Percentiles rank a stretch among this genome's conserved stretches.
Conservation (phyloP, 371 early-diverging fungal species). For the Gilbertella persicaria region DNA sequence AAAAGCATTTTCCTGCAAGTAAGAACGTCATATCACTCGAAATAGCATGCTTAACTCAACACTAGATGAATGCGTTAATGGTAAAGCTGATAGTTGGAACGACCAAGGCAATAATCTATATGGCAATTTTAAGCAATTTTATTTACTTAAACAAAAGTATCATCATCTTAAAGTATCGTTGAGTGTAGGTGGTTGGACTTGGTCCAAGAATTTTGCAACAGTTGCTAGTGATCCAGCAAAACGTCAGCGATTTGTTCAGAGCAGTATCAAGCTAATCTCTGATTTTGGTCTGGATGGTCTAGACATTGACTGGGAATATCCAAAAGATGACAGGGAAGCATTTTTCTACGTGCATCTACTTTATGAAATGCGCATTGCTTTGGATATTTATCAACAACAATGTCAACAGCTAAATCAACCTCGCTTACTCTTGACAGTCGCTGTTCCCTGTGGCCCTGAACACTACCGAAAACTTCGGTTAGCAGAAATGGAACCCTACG, state of each 20-base stretch:
- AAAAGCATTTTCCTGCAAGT: constrained; percentile 47
- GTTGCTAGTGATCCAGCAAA: constrained; percentile 61
- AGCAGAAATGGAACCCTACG: constrained; percentile 60
- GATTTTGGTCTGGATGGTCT: constrained; percentile 58
- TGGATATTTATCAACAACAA: constrained; percentile 54
- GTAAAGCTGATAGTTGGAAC: constrained; percentile 59
- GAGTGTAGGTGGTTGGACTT: constrained; percentile 90
- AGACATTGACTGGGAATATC: constrained; percentile 91
- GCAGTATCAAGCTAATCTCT: constrained; percentile 59
- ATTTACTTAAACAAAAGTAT: constrained; percentile 71
- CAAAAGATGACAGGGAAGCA: constrained; percentile 73
- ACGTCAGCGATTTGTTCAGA: constrained; percentile 62
- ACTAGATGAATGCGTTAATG: constrained; percentile 47
- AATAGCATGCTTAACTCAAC: not conserved
- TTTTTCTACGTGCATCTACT: constrained; percentile 74
- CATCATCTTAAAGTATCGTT: constrained; percentile 70
- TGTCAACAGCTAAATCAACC: constrained; percentile 42
- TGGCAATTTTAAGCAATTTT: constrained; percentile 82
- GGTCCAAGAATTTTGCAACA: constrained; percentile 80
- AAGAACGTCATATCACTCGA: not conserved
- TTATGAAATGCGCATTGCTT: constrained; percentile 61
- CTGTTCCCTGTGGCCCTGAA: constrained; percentile 71
- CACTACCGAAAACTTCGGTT: constrained; percentile 63
- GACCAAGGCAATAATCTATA: constrained; percentile 66
- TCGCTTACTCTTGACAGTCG: constrained; percentile 64